Evolutionary conservation across 495 filamentous ascomycete genomes (phyloP).

Genomic region (Hypoxylon lienhwacheense): DNA sequence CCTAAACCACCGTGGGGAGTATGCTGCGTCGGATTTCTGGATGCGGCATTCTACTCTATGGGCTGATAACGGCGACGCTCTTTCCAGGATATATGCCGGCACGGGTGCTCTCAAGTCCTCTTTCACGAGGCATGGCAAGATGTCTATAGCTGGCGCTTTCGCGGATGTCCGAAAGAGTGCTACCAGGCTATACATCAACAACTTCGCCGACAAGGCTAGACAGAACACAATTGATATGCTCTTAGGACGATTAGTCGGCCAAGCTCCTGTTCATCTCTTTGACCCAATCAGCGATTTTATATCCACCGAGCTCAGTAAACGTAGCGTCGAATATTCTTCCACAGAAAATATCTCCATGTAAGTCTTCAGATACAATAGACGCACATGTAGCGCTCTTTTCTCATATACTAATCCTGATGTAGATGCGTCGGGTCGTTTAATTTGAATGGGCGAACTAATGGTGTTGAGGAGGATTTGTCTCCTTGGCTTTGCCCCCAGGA

Average conservation of each 20-base stretch:
- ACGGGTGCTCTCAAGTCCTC: conserved; percentile 95
- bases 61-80: conserved; percentile 97
- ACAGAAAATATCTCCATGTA: conserved; percentile 53
- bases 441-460: conserved; percentile 79
- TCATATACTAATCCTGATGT: conserved; percentile 42
- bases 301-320: conserved; percentile 67
- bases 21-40: conserved; percentile 77
- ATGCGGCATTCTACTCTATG: conserved; percentile 87
- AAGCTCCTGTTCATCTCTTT: conserved; percentile 79
- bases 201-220: conserved; percentile 89
- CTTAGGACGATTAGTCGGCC: conserved; percentile 79
- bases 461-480: conserved; percentile 76
- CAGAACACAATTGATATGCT: conserved; percentile 95
- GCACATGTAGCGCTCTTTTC: conserved; percentile 36
- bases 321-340: conserved; percentile 56
- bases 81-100: conserved; percentile 95
- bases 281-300: conserved; percentile 95
- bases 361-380: conserved; percentile 17
- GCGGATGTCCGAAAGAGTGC: conserved; percentile 94
- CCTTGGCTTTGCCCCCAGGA: conserved; percentile 73
- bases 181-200: conserved; percentile 92
- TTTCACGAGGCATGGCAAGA: conserved; percentile 94
- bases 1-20: conserved; percentile 65
- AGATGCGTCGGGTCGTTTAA: conserved; percentile 94
- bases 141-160: conserved; percentile 91